Percentiles rank a stretch among this genome's conserved stretches.
phyloP scores from a whole-genome alignment of 345 rosid species.

The Aurinia saxatilis region DNA sequence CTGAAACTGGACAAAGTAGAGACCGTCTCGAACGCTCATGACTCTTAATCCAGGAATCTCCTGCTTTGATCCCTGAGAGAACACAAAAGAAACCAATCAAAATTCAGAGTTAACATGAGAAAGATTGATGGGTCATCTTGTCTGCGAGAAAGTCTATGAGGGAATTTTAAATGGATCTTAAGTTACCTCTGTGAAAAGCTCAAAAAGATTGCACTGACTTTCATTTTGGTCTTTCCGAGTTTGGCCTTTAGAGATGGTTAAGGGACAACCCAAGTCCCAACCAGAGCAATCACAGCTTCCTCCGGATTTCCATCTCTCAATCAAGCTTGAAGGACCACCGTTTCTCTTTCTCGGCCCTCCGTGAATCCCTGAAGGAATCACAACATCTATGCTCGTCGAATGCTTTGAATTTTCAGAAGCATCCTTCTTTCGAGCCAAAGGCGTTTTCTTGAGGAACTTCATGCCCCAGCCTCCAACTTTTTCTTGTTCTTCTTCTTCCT shows the following conservation, averaged over 20 bases:
- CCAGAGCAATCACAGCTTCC: slow-evolving; percentile 96
- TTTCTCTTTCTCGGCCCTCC: slow-evolving; percentile 68
- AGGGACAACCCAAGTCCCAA: slow-evolving; percentile 90
- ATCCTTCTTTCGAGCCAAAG: slow-evolving; percentile 24
- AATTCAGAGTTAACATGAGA: background rate
- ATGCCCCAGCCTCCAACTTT: slow-evolving; percentile 86
- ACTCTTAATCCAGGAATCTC: slow-evolving; percentile 54
- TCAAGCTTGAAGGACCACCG: slow-evolving; percentile 68
- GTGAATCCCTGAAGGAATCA: slow-evolving; percentile 84
- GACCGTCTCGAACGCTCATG: slow-evolving; percentile 59
- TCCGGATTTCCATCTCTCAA: slow-evolving; percentile 84
- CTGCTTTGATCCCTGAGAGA: slow-evolving; percentile 52
- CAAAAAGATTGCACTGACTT: slow-evolving; percentile 54
- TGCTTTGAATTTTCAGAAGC: slow-evolving; percentile 13
- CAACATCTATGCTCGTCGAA: slow-evolving; percentile 51
- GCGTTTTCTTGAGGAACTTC: slow-evolving; percentile 63
- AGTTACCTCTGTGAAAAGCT: slow-evolving; percentile 63
- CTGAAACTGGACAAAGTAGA: slow-evolving; percentile 63
- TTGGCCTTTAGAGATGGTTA: slow-evolving; percentile 45
- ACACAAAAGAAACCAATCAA: background rate
- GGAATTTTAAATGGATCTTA: slow-evolving; percentile 1
- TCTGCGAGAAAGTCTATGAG: slow-evolving; percentile 12
- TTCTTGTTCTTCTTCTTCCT: slow-evolving; percentile 23
- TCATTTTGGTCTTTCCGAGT: slow-evolving; percentile 33
- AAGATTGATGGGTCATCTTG: background rate